Evolutionary conservation across 345 rosid genomes (phyloP), one percentile per base, ranked within the genome.

Genomic region (Carallia brachiata): DNA sequence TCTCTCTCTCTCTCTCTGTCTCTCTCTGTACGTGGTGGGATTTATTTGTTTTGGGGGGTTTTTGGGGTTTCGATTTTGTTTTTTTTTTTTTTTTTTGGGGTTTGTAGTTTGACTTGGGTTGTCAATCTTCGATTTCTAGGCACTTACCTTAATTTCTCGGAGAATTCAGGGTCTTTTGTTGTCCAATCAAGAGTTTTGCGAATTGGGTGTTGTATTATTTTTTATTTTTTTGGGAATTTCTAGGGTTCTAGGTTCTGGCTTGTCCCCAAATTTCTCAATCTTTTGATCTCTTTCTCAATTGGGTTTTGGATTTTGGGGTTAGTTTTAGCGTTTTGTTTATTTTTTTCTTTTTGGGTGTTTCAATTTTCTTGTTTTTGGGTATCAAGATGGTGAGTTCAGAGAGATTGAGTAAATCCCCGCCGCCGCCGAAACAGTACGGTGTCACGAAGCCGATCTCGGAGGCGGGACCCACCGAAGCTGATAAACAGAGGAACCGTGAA

Each of bases 371-470:
- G n/a, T 48, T 30, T 32, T 52, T 34, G n/a, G 69, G 23, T 8
- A 32, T 59, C 53, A 65, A 70, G 79, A 89, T 87, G 88, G 86
- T 77, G 85, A 83, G 78, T 66, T 73, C 90, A 63, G 87, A 82
- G 77, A 82, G 81, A 16, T 65, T 80, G 73, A 58, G 69, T 63
- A 82, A 71, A 37, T 67, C 84, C 23, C 34, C 81, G 19, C 68
- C 75, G 69, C 74, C 80, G 64, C 73, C 74, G 70, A 83, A 72
- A 70, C 84, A 79, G 34, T 84, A 48, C 62, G 97, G 94, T 57
- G 91, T 89, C 48, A 89, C 90, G 70, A 84, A 91, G 69, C 96
- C 97, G 30, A 88, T 93, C 63, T 93, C 98, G 27, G 67, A 87
- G 62, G 81, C 91, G 30, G 96, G 89, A 58, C 98, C 98, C 30